Evolutionary conservation across 2,329 filamentous ascomycete genomes (phyloP).

Genomic region (Talaromyces sp.): DNA sequence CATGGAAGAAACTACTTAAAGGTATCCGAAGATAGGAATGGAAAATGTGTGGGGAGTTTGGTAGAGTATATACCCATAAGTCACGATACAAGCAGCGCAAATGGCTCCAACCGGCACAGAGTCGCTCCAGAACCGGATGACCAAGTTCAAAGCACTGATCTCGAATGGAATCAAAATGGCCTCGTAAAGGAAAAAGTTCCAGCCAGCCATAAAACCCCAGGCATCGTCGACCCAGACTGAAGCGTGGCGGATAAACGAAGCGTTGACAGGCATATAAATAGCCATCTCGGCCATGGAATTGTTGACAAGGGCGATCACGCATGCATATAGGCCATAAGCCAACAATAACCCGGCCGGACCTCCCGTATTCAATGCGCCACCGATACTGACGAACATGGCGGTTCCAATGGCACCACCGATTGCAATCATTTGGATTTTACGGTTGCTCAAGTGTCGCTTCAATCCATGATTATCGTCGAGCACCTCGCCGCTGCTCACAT

Average conservation of each 20-base stretch:
- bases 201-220: slow-evolving; percentile 76
- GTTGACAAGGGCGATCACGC: slow-evolving; percentile 38
- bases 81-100: slow-evolving; percentile 59
- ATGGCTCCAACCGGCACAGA: slow-evolving; percentile 56
- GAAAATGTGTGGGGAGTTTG: slow-evolving; percentile 28
- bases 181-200: slow-evolving; percentile 41
- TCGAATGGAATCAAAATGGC: slow-evolving; percentile 19
- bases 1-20: neutral
- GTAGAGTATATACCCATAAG: slow-evolving; percentile 57
- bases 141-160: slow-evolving; percentile 18
- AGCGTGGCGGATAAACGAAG: slow-evolving; percentile 80
- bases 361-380: slow-evolving; percentile 37
- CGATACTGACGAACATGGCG: slow-evolving; percentile 42
- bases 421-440: slow-evolving; percentile 29
- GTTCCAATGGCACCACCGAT: slow-evolving; percentile 45
- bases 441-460: slow-evolving; percentile 21
- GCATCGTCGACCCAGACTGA: slow-evolving; percentile 76
- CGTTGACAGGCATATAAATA: slow-evolving; percentile 72
- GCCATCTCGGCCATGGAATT: slow-evolving; percentile 73
- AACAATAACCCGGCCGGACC: slow-evolving; percentile 41
- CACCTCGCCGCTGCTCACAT: slow-evolving; percentile 18
- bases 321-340: slow-evolving; percentile 32
- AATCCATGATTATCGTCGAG: slow-evolving; percentile 19
- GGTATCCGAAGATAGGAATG: neutral
- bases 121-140: slow-evolving; percentile 3